Percentiles rank a stretch among this genome's conserved stretches.
These are phyloP conservation scores for Musa troglodytarum DNA, from an alignment of 176 grass and related monocot genomes.

Conservation along the genomic window DNA sequence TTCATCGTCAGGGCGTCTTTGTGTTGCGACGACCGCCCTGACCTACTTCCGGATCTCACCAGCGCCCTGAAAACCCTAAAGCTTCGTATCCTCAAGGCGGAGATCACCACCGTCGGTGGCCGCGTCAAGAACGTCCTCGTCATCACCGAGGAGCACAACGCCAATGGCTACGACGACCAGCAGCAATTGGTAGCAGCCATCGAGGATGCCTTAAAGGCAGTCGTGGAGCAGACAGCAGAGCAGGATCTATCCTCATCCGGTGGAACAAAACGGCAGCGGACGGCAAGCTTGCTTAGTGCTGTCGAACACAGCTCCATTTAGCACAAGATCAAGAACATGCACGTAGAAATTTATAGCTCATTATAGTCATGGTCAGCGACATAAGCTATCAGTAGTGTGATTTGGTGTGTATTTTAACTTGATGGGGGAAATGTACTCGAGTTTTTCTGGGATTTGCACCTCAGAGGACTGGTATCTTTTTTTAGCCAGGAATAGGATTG, in stretches of 20 bases:
- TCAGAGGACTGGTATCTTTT: no score
- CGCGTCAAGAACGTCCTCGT: conserved; percentile 83
- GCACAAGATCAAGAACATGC: neutral
- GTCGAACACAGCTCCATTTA: neutral
- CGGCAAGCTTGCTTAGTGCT: conserved; percentile 31
- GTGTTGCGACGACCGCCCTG: conserved; percentile 85
- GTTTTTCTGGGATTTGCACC: no score
- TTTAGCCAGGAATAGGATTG: no score
- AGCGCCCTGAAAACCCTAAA: conserved; percentile 62
- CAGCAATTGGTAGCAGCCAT: conserved; percentile 68
- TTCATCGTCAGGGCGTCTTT: conserved; percentile 60
- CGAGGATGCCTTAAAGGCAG: conserved; percentile 66
- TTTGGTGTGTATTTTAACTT: no score
- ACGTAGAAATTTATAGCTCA: neutral
- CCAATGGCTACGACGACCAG: neutral
- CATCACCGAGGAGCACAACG: conserved; percentile 39
- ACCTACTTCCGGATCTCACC: conserved; percentile 89
- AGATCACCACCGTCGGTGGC: conserved; percentile 93
- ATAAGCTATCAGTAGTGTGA: no score
- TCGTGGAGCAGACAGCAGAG: conserved; percentile 52
- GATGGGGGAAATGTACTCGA: no score
- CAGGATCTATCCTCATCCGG: conserved; percentile 48
- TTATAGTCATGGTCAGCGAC: no score
- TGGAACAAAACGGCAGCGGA: conserved; percentile 87
- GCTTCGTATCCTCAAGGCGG: conserved; percentile 68